Evolutionary conservation across 2,329 filamentous ascomycete species (phyloP), one percentile per base, ranked within the genome.

Genomic region (Aspergillus clavatus): DNA sequence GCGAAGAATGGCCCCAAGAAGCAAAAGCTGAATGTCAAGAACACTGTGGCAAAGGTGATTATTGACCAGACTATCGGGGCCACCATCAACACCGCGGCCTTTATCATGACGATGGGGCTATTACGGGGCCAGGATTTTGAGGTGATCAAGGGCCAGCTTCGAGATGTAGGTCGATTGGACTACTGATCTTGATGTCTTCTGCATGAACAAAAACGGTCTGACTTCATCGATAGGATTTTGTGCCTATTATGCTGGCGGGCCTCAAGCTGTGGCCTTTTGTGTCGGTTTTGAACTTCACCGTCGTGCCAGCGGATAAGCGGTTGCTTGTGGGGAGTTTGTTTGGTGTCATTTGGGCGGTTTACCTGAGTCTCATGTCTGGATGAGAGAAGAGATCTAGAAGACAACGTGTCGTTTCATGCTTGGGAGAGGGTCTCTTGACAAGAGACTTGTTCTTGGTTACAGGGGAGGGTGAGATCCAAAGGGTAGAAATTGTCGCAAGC

Each of bases 41-140:
- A 67, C 49, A 64, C 59, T 3, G 44, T 74, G 24, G 72, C 72
- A 51, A 84, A 84, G 54, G 76, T 83, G 47, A 47, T 74, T 10
- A 68, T 82, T 27, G 80, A 84, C 51, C 79, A 83, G 57, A 75
- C 76, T 0, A 41, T 82, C 18, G 79, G 78, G 22, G 78, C 76
- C 0, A 66, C 74, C 1, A 61, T 78, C 56, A 83, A 81, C 58
- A 82, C 75, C 1, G 62, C 75, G 24, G 65, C 78, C 43, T 83
- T 82, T 58, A 68, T 83, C 16, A 69, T 68, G 11, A 77, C 72
- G 11, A 78, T 83, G 61, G 74, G 72, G 6, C 67, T 75, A 11
- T 61, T 78, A 24, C 68, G 68, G 18, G 70, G 68, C 0, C 57
- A 67, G 14, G 52, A 58, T n/a, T 57, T 54, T 38, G 62, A 57